These are phyloP conservation scores for Nakazawaea wyomingensis DNA, from an alignment of 805 yeast genomes.

Conservation along the genomic window DNA sequence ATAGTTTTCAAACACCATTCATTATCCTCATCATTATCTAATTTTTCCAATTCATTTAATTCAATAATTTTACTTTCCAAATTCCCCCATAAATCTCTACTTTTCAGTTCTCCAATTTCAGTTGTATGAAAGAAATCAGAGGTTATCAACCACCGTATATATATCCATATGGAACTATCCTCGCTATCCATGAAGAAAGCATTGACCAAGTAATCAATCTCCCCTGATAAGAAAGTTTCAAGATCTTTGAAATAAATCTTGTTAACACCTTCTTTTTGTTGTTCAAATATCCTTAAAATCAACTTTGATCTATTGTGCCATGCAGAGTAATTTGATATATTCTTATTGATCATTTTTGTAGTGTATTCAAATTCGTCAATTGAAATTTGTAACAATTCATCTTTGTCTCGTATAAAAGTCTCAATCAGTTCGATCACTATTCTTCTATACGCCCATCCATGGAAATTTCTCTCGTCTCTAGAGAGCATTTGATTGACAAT, in stretches of 20 bases:
- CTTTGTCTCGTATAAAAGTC: slow-evolving; percentile 13
- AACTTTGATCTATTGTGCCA: slow-evolving; percentile 86
- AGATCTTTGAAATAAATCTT: slow-evolving; percentile 28
- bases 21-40: slow-evolving; percentile 57
- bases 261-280: slow-evolving; percentile 17
- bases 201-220: slow-evolving; percentile 63
- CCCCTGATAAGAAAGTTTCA: slow-evolving; percentile 40
- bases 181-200: slow-evolving; percentile 92
- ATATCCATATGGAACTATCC: slow-evolving; percentile 91
- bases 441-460: slow-evolving; percentile 94
- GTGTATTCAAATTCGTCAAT: slow-evolving; percentile 69
- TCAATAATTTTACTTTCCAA: slow-evolving; percentile 51
- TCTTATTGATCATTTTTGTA: slow-evolving; percentile 67
- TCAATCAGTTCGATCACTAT: slow-evolving; percentile 46
- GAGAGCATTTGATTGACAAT: slow-evolving; percentile 65
- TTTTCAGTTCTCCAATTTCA: slow-evolving; percentile 16
- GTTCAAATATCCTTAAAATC: slow-evolving; percentile 45
- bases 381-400: slow-evolving; percentile 24
- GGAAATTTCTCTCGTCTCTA: slow-evolving; percentile 80
- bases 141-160: slow-evolving; percentile 71
- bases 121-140: slow-evolving; percentile 31
- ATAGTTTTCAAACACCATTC: slow-evolving; percentile 72
- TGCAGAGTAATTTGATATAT: slow-evolving; percentile 91
- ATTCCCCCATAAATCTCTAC: slow-evolving; percentile 34
- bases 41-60: slow-evolving; percentile 67